Percentiles rank a stretch among this genome's conserved stretches.
Evolutionary conservation across 23 red algal genomes (phyloP).

Genomic region (Gracilaria domingensis): DNA sequence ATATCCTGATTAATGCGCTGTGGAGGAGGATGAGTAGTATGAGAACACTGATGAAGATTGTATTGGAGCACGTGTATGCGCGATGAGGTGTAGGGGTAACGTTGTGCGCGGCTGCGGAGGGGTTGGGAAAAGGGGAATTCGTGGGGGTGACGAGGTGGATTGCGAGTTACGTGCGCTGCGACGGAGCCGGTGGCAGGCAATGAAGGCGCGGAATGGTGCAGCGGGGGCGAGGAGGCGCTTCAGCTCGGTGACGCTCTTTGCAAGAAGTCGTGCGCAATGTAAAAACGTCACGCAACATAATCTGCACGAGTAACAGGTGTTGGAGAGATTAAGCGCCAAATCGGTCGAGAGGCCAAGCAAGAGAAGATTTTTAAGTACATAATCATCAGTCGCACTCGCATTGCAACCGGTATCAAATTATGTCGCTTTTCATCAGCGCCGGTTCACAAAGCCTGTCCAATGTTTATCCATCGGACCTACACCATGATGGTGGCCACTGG

Average conservation of each 20-base stretch:
- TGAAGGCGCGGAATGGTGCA: not conserved
- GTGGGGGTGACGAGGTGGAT: constrained; percentile 15
- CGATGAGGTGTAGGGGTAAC: constrained; percentile 66
- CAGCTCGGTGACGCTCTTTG: constrained; percentile 33
- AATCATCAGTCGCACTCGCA: too few species aligned
- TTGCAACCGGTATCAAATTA: too few species aligned
- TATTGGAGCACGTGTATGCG: constrained; percentile 60
- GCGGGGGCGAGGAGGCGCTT: constrained; percentile 1
- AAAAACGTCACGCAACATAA: constrained; percentile 68
- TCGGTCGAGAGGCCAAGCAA: too few species aligned
- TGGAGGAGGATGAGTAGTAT: constrained; percentile 41
- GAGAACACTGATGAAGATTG: constrained; percentile 42
- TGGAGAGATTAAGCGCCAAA: too few species aligned
- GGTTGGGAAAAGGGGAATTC: constrained; percentile 5
- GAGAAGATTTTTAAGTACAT: too few species aligned
- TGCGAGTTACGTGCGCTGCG: constrained; percentile 19
- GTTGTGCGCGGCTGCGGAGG: not conserved
- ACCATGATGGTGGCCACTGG: too few species aligned
- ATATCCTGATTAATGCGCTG: constrained; percentile 72
- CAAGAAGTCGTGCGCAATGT: constrained; percentile 22
- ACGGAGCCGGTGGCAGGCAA: constrained; percentile 13
- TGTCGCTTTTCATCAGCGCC: too few species aligned
- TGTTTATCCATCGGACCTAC: too few species aligned
- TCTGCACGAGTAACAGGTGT: too few species aligned
- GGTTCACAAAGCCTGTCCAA: too few species aligned